Conservation (phyloP, 208 protist species). For the Acanthamoeba polyphaga region DNA sequence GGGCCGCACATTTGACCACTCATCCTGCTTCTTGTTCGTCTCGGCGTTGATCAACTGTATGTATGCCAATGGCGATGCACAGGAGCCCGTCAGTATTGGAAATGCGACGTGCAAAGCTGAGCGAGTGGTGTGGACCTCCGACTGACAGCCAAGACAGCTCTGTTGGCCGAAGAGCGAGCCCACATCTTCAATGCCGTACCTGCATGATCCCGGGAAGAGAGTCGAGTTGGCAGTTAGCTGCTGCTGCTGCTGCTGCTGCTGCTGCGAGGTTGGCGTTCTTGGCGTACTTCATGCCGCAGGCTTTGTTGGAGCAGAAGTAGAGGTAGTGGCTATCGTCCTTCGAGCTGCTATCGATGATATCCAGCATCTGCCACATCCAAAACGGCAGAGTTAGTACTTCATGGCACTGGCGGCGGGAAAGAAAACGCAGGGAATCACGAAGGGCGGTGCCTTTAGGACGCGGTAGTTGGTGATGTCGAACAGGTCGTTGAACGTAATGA, state of each 20-base stretch:
- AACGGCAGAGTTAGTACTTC: not conserved
- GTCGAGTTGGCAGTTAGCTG: not conserved
- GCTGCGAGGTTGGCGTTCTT: not conserved
- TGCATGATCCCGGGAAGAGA: not conserved
- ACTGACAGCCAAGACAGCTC: slow-evolving; percentile 54
- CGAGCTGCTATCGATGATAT: slow-evolving; percentile 33
- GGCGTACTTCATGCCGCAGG: slow-evolving; percentile 46
- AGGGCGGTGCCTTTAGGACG: not conserved
- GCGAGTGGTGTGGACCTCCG: not conserved
- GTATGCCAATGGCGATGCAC: not conserved
- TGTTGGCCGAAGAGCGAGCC: slow-evolving; percentile 23
- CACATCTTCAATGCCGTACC: slow-evolving; percentile 52
- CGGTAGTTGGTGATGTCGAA: slow-evolving; percentile 63
- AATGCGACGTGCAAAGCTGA: not conserved
- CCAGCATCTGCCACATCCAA: slow-evolving; percentile 39
- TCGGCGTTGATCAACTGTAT: slow-evolving; percentile 21
- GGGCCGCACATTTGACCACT: slow-evolving; percentile 21
- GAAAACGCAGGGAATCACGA: not conserved
- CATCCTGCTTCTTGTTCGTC: slow-evolving; percentile 60
- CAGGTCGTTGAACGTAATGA: slow-evolving; percentile 70
- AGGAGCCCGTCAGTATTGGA: not conserved
- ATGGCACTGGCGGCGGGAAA: not conserved
- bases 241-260: too few relatives aligned
- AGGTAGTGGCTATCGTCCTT: slow-evolving; percentile 56
- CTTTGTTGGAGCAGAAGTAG: slow-evolving; percentile 60